These are phyloP conservation scores for Chenopodium quinoa DNA, from an alignment of 148 eudicot genomes.

Conservation along the genomic window DNA sequence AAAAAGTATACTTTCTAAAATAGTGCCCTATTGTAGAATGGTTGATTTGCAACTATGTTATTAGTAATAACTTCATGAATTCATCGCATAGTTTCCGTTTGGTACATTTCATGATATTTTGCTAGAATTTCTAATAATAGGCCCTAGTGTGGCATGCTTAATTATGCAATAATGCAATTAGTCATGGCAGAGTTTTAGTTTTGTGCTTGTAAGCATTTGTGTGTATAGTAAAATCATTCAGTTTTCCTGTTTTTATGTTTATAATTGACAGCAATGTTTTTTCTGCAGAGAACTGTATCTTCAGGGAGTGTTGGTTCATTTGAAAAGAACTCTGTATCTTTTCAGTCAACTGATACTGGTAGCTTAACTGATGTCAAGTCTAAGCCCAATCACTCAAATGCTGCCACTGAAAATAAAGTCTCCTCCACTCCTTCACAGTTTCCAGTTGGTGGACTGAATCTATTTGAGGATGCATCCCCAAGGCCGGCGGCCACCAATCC, in stretches of 20 bases:
- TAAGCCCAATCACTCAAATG: constrained; percentile 36
- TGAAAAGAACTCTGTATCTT: constrained; percentile 48
- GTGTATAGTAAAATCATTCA: background rate
- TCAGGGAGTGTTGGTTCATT: constrained; percentile 62
- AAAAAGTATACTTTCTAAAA: background rate
- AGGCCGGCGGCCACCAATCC: constrained; percentile 33
- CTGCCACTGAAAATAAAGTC: constrained; percentile 30
- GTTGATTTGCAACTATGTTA: background rate
- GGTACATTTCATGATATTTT: too few species aligned
- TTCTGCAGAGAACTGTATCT: constrained; percentile 61
- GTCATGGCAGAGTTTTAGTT: too few species aligned
- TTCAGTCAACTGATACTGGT: constrained; percentile 43
- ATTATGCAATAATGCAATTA: background rate
- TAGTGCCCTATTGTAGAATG: background rate
- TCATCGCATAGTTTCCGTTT: too few species aligned
- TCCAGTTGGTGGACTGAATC: constrained; percentile 51
- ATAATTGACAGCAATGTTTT: constrained; percentile 8
- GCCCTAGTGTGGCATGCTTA: background rate
- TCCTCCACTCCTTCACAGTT: constrained; percentile 39
- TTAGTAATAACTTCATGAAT: too few species aligned
- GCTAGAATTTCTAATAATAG: background rate
- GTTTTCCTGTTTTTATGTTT: background rate
- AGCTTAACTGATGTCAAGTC: constrained; percentile 38
- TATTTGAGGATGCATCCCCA: constrained; percentile 43
- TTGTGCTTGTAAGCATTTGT: too few species aligned